phyloP scores from a whole-genome alignment of 176 grass and related monocot species.

The Sorghum bicolor region Sorghum_bicolor_NCBIv3 NC_012874.2:2543501-2544000 shows the following conservation, averaged over 20 bases:
- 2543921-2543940: slow-evolving; percentile 89
- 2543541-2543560: slow-evolving; percentile 95
- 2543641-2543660: slow-evolving; percentile 93
- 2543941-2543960: slow-evolving; percentile 90
- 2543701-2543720: slow-evolving; percentile 72
- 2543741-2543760: slow-evolving; percentile 66
- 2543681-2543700: slow-evolving; percentile 91
- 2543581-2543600: slow-evolving; percentile 85
- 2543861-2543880: slow-evolving; percentile 88
- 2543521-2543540: slow-evolving; percentile 87
- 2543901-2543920: slow-evolving; percentile 99
- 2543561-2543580: slow-evolving; percentile 88
- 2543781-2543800: slow-evolving; percentile 74
- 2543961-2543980: slow-evolving; percentile 92
- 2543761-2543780: slow-evolving; percentile 55
- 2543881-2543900: slow-evolving; percentile 97
- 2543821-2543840: slow-evolving; percentile 88
- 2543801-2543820: slow-evolving; percentile 78
- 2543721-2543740: slow-evolving; percentile 90
- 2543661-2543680: slow-evolving; percentile 99
- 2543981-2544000: slow-evolving; percentile 98
- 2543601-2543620: slow-evolving; percentile 98
- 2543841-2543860: slow-evolving; percentile 99
- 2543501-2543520: slow-evolving; percentile 71
- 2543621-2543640: slow-evolving; percentile 86